phyloP scores from a whole-genome alignment of 345 rosid species.

The Citrus reticulata region DNA sequence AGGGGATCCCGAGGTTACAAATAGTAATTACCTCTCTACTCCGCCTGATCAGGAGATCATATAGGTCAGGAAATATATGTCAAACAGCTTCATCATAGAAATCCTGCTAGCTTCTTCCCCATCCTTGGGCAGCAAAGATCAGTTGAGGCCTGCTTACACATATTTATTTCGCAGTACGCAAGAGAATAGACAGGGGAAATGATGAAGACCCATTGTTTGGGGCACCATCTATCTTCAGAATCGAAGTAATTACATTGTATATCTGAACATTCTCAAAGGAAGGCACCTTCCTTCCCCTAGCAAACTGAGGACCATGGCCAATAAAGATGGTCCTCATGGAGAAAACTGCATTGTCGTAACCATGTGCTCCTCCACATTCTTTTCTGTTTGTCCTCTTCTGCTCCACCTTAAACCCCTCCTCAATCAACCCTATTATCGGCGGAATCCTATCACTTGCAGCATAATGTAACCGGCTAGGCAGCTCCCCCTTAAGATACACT shows the following conservation, averaged over 20 bases:
- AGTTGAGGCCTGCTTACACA: not conserved
- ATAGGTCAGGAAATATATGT: not conserved
- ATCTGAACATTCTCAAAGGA: slow-evolving; percentile 94
- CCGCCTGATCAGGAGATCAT: not conserved
- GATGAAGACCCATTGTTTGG: slow-evolving; percentile 71
- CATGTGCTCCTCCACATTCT: slow-evolving; percentile 94
- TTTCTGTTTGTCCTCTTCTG: slow-evolving; percentile 43
- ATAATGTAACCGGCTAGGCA: slow-evolving; percentile 82
- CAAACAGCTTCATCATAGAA: not conserved
- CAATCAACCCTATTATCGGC: slow-evolving; percentile 69
- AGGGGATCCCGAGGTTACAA: not conserved
- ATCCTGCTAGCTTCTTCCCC: not conserved
- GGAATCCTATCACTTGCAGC: slow-evolving; percentile 63
- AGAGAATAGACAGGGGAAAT: slow-evolving; percentile 44
- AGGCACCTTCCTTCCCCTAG: slow-evolving; percentile 71
- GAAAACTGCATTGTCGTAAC: slow-evolving; percentile 84
- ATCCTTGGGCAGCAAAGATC: not conserved
- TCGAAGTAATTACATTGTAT: slow-evolving; percentile 77
- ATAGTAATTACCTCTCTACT: not conserved
- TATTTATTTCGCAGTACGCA: slow-evolving; percentile 34
- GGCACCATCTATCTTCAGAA: slow-evolving; percentile 69
- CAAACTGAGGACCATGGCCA: slow-evolving; percentile 87
- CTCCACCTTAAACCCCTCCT: slow-evolving; percentile 80
- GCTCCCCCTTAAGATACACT: slow-evolving; percentile 78
- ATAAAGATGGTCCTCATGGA: slow-evolving; percentile 93